phyloP scores from a whole-genome alignment of 2,329 filamentous ascomycete species.

The Bipolaris cookei region DNA sequence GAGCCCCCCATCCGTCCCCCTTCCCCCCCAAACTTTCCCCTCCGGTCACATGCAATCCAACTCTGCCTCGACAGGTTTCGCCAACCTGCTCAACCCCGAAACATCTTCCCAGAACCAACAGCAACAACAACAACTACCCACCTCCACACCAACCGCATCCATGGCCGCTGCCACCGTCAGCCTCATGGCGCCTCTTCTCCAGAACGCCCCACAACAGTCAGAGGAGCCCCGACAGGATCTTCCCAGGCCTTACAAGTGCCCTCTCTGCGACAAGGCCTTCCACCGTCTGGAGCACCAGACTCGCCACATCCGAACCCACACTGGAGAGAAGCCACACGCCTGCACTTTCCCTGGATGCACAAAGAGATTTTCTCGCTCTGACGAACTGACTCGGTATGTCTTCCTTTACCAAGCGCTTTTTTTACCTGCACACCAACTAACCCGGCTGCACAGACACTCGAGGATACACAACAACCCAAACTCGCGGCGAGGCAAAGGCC shows the following conservation, averaged over 20 bases:
- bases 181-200: constrained; percentile 64
- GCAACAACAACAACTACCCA: constrained; percentile 8
- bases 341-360: constrained; percentile 95
- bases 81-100: constrained; percentile 50
- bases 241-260: constrained; percentile 96
- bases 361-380: constrained; percentile 95
- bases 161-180: constrained; percentile 57
- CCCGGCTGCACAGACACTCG: constrained; percentile 71
- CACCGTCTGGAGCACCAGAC: constrained; percentile 96
- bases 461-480: constrained; percentile 99
- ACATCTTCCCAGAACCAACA: constrained; percentile 19
- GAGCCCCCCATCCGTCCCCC: constrained; percentile 46
- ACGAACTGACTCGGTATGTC: constrained; percentile 75
- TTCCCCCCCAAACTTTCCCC: constrained; percentile 46
- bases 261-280: constrained; percentile 97
- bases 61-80: constrained; percentile 44
- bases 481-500: constrained; percentile 90
- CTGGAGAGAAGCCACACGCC: constrained; percentile 95
- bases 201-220: constrained; percentile 56
- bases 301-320: constrained; percentile 93
- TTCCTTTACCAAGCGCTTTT: background rate
- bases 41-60: constrained; percentile 51
- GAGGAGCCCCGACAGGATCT: constrained; percentile 77
- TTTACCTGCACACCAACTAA: constrained; percentile 16
- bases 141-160: constrained; percentile 19